Base-by-base conservation (phyloP, 305 asterid genomes). In the Withania somnifera region DNA sequence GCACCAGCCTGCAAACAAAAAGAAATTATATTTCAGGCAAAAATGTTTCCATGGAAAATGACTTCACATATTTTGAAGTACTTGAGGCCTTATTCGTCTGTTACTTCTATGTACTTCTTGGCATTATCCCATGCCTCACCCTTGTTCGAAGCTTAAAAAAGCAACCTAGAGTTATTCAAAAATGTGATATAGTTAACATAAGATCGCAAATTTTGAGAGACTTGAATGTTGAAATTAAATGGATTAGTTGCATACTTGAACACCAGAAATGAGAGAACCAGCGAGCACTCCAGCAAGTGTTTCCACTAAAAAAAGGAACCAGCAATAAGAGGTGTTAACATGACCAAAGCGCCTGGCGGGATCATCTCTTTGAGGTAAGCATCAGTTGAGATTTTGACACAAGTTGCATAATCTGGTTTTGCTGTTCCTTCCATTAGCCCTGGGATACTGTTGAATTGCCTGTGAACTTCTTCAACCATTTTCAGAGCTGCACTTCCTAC, bases 81-180 rank as follows among this genome's bases (percentile, higher is more conserved):
- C 68, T 28, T 26, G 24, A 24, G 42, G 54, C 78, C 26, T 73
- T 47, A 10, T 13, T 42, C 13, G 58, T 45, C 22, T 14, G 20
- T 24, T 69, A 82, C 87, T 85, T 85, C 85, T 50, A 85, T 82
- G 83, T 85, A 85, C 58, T 85, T 85, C 85, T 85, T 85, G 75
- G 87, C 85, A 51, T 85, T 85, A 66, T 85, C 85, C 84, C 87
- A 85, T 17, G 87, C 85, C 20, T 85, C 84, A 11, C 85, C 87
- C 0, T 84, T 85, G 85, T 85, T 85, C 5, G 87, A 85, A 78
- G 85, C 87, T 15, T n/a, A 82, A 85, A 28, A 85, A 82, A 20
- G 87, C 87, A 68, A 85, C 85, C 85, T 82, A 30, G 47, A 64
- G 60, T 4, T 32, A 78, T 56, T 14, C 1, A 51, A 53, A 78